Evolutionary conservation across 306 rosid genomes (phyloP).

Genomic region (Acacia confusa): DNA sequence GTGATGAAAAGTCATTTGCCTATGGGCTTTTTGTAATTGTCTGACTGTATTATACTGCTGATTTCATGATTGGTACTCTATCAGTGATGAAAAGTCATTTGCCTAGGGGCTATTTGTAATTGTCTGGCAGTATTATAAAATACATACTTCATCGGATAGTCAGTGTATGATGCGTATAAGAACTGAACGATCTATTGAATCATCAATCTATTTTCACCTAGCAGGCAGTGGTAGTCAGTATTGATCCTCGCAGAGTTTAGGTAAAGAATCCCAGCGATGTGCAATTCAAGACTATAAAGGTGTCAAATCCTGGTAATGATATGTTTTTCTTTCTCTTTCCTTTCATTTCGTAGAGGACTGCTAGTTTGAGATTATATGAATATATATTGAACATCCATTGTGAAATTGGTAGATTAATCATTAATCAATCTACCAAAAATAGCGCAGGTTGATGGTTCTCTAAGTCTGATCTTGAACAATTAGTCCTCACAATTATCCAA

Average conservation of each 20-base stretch:
- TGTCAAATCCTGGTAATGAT: slow-evolving; percentile 61
- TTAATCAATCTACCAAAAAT: background rate
- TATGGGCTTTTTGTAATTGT: too few relatives aligned
- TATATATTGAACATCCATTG: background rate
- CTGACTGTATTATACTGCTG: background rate
- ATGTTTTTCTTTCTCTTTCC: background rate
- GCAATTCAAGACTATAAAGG: slow-evolving; percentile 60
- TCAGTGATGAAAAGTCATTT: slow-evolving; percentile 2
- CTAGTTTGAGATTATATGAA: background rate
- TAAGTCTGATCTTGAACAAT: background rate
- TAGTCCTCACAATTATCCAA: background rate
- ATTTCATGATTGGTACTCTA: background rate
- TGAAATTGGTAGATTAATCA: too few relatives aligned
- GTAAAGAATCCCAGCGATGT: slow-evolving; percentile 68
- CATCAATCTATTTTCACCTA: slow-evolving; percentile 17
- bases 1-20: too few relatives aligned
- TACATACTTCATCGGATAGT: slow-evolving; percentile 1
- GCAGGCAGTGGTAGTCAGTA: slow-evolving; percentile 97
- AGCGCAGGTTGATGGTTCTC: background rate
- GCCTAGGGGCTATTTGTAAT: background rate
- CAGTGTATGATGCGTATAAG: background rate
- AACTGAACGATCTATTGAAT: background rate
- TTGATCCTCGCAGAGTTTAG: slow-evolving; percentile 88
- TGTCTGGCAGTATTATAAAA: slow-evolving; percentile 13
- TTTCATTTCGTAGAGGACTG: slow-evolving; percentile 7